A percentile compares a stretch with the other conserved stretches of the same genome.
phyloP scores from a whole-genome alignment of 2,329 filamentous ascomycete species.

The Colletotrichum spaethianum region DNA sequence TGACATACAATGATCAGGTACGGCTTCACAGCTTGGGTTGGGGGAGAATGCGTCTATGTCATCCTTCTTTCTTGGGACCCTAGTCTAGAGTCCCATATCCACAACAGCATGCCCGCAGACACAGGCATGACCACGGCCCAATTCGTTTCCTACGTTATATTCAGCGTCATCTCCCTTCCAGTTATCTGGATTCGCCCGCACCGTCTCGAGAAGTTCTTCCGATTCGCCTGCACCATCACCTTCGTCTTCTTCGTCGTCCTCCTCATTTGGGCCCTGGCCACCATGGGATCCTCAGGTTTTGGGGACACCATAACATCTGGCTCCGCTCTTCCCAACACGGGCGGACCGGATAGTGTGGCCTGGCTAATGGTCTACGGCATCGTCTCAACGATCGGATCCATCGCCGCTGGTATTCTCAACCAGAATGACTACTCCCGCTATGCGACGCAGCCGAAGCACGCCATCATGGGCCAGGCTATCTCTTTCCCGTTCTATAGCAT shows the following conservation, averaged over 20 bases:
- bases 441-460: constrained; percentile 49
- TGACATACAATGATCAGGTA: constrained; percentile 49
- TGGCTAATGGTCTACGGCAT: constrained; percentile 56
- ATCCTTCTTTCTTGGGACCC: constrained; percentile 62
- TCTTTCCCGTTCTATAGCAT: constrained; percentile 55
- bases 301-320: constrained; percentile 49
- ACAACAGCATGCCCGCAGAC: constrained; percentile 56
- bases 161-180: constrained; percentile 59
- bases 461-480: constrained; percentile 53
- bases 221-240: constrained; percentile 55
- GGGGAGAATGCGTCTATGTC: constrained; percentile 61
- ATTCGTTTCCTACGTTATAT: constrained; percentile 61
- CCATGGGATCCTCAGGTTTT: constrained; percentile 58
- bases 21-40: constrained; percentile 62
- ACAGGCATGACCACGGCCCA: constrained; percentile 61
- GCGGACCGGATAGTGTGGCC: constrained; percentile 49
- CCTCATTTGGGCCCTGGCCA: constrained; percentile 60
- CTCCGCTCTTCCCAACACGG: constrained; percentile 45
- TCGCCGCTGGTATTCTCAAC: constrained; percentile 56
- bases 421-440: constrained; percentile 57
- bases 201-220: constrained; percentile 58
- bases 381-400: constrained; percentile 55
- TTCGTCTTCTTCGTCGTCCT: constrained; percentile 58
- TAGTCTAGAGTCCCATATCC: constrained; percentile 57
- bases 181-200: constrained; percentile 62